Evolutionary conservation across 1,284 basidiomycete genomes (phyloP).

Genomic region (Leccinum solheimii): DNA sequence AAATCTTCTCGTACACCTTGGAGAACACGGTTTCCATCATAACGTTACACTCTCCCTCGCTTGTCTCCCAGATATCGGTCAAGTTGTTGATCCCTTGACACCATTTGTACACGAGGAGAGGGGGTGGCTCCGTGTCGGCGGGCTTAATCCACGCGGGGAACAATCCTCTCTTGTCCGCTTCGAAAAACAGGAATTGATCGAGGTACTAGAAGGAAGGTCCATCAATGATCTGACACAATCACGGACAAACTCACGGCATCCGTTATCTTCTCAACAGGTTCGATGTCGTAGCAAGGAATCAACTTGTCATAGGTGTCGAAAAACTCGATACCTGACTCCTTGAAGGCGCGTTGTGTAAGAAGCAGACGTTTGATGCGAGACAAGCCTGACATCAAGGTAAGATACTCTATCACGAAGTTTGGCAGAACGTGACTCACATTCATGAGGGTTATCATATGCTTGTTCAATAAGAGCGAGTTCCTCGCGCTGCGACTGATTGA

Average conservation of each 20-base stretch:
- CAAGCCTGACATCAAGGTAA: constrained; percentile 51
- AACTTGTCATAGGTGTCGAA: constrained; percentile 97
- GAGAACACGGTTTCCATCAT: constrained; percentile 97
- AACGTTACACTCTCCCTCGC: constrained; percentile 94
- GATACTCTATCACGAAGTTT: not conserved
- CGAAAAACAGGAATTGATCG: constrained; percentile 87
- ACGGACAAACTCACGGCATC: constrained; percentile 66
- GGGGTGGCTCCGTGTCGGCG: constrained; percentile 93
- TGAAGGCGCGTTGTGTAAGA: constrained; percentile 95
- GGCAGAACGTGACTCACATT: constrained; percentile 52
- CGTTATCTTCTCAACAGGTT: constrained; percentile 98
- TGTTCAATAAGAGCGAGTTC: constrained; percentile 96
- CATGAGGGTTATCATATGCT: constrained; percentile 93
- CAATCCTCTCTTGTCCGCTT: constrained; percentile 94
- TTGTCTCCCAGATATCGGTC: constrained; percentile 95
- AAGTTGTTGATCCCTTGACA: constrained; percentile 93
- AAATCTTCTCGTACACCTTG: constrained; percentile 97
- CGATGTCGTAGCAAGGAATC: constrained; percentile 97
- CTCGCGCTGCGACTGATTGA: constrained; percentile 96
- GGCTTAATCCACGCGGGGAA: constrained; percentile 99
- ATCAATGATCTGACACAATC: constrained; percentile 12
- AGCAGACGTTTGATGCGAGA: constrained; percentile 96
- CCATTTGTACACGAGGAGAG: constrained; percentile 96
- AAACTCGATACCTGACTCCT: constrained; percentile 94
- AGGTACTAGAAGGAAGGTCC: constrained; percentile 59